Base-by-base conservation (phyloP, 2,329 filamentous ascomycete genomes). In the Clonostachys byssicola region DNA sequence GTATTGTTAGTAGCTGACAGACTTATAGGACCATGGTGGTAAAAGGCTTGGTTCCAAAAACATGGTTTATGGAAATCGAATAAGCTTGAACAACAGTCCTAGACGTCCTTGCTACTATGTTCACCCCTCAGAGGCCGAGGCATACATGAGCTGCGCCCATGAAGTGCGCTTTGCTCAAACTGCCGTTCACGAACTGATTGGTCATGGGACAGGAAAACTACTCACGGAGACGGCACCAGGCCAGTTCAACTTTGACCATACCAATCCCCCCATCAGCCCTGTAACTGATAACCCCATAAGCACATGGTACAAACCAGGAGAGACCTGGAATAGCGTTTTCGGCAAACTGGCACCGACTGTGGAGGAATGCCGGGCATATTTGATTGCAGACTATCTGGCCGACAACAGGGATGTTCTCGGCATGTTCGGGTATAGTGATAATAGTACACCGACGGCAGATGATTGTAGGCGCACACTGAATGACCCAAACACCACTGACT, bases 151-250 rank as follows among this genome's bases (percentile, higher is more conserved):
- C 5, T 43, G 18, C 12, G 41, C 40, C 6, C 34, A 43, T 34
- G 44, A 40, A n/a, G 41, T 47, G 16, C 46, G 42, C 13, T 47
- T 41, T 16, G 14, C 40, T 13, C 20, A 14, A n/a, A 47, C 41
- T 41, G 85, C 83, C 23, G 76, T 89, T 10, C 86, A 89, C 64
- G 81, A 85, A 59, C 73, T 85, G 5, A 66, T 85, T 3, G 83
- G 82, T 12, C 83, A 85, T 52, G 81, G 83, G 12, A 85, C 81
- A 39, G 81, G 81, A 12, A 81, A 79, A 56, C 69, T 86, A 17
- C 68, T 86, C 35, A 69, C 74, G 51, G 81, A 85, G 58, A 75
- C 68, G 2, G 57, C 66, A 3, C 63, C 67, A 1, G 75, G 75
- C 12, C 63, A 68, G n/a, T 84, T 67, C 69, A 86, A 86, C 59